These are phyloP conservation scores for Polygonum maritimum DNA, from an alignment of 148 eudicot genomes.

Conservation along the genomic window DNA sequence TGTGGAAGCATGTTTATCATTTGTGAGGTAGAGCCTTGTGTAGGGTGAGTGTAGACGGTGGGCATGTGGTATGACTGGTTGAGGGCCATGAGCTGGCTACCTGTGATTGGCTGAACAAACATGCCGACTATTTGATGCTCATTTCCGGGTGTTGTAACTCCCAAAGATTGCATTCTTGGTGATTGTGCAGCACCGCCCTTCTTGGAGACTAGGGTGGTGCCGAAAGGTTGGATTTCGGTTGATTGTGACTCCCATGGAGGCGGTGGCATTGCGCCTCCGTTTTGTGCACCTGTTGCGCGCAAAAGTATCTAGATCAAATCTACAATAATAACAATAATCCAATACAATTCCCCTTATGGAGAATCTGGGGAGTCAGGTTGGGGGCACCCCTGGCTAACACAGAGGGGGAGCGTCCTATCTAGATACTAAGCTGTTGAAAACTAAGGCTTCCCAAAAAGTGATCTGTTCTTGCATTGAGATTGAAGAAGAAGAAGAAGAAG, in stretches of 20 bases:
- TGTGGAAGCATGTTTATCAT: constrained; percentile 59
- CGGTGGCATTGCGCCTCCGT: constrained; percentile 53
- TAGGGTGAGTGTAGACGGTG: constrained; percentile 32
- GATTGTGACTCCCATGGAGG: constrained; percentile 95
- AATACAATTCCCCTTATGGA: too few species aligned
- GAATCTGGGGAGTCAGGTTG: too few species aligned
- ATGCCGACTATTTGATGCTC: constrained; percentile 43
- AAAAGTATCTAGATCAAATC: neutral
- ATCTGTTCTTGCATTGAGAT: too few species aligned
- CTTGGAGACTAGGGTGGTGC: constrained; percentile 31
- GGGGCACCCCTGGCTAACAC: too few species aligned
- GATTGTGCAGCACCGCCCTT: constrained; percentile 20
- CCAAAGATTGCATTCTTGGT: constrained; percentile 43
- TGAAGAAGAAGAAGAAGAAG: too few species aligned
- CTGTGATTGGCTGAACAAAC: constrained; percentile 41
- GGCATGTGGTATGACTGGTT: constrained; percentile 29
- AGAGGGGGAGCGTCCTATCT: too few species aligned
- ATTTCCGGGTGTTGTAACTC: constrained; percentile 32
- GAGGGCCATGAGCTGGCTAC: constrained; percentile 28
- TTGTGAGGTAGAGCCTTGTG: constrained; percentile 19
- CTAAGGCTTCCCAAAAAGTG: too few species aligned
- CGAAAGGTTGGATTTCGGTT: constrained; percentile 30
- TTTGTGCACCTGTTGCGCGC: constrained; percentile 41
- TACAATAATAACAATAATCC: too few species aligned
- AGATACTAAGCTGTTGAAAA: too few species aligned